Percentiles rank a stretch among this genome's conserved stretches.
Evolutionary conservation across 2,329 filamentous ascomycete species (phyloP).

Genomic region (Monilinia polystroma): DNA sequence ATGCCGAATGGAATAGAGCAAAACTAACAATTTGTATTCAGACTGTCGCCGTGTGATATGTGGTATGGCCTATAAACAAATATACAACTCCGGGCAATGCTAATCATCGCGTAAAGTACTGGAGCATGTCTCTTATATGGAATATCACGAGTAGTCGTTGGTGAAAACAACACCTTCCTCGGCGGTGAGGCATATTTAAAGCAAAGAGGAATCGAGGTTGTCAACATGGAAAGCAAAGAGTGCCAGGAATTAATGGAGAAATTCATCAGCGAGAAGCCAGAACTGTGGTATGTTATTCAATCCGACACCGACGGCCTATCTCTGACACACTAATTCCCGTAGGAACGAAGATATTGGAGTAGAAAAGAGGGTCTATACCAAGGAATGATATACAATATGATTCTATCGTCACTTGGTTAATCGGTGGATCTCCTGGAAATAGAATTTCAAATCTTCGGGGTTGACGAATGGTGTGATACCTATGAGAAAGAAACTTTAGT

Average conservation of each 20-base stretch:
- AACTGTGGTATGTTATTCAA: constrained; percentile 57
- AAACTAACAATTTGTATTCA: constrained; percentile 17
- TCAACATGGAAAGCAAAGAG: constrained; percentile 65
- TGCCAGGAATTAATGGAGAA: constrained; percentile 68
- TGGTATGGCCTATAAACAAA: constrained; percentile 42
- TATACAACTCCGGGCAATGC: not conserved
- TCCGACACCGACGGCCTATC: not conserved
- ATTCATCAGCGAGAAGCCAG: constrained; percentile 71
- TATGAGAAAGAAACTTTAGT: constrained; percentile 42
- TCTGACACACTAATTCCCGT: constrained; percentile 13
- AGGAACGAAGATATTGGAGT: constrained; percentile 62
- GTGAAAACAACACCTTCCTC: constrained; percentile 75
- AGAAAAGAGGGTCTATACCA: constrained; percentile 46
- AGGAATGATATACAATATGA: constrained; percentile 32
- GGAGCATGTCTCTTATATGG: constrained; percentile 76
- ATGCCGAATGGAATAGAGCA: not conserved
- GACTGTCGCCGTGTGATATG: constrained; percentile 75
- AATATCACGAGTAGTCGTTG: constrained; percentile 70
- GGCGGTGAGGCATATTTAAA: constrained; percentile 66
- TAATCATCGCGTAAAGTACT: constrained; percentile 46
- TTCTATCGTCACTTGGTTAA: constrained; percentile 45
- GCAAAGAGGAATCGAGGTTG: constrained; percentile 66
- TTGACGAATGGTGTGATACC: constrained; percentile 94
- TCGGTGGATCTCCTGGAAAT: constrained; percentile 87
- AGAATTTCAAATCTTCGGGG: constrained; percentile 89